phyloP scores from a whole-genome alignment of 2,329 filamentous ascomycete genomes.

The Pyricularia grisea region DNA sequence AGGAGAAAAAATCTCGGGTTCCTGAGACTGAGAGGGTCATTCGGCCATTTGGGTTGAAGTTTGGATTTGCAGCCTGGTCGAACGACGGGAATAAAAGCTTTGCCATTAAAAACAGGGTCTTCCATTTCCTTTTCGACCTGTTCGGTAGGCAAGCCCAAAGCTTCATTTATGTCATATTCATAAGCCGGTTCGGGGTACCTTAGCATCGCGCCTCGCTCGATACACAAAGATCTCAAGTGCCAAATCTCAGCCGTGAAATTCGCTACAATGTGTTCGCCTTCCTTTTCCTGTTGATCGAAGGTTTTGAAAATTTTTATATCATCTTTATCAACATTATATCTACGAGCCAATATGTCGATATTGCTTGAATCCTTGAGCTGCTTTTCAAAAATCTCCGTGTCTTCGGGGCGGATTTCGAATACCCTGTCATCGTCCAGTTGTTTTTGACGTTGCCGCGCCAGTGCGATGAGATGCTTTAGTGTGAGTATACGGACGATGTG shows the following conservation, averaged over 20 bases:
- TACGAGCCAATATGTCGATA: constrained; percentile 9
- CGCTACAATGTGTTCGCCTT: constrained; percentile 20
- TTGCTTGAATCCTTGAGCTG: constrained; percentile 14
- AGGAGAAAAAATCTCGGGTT: constrained; percentile 34
- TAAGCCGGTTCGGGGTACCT: constrained; percentile 29
- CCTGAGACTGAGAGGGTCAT: constrained; percentile 15
- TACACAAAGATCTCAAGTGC: constrained; percentile 28
- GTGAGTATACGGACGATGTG: background rate
- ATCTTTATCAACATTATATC: constrained; percentile 20
- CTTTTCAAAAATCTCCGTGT: constrained; percentile 23
- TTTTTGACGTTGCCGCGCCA: background rate
- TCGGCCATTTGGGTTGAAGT: background rate
- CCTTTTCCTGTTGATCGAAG: constrained; percentile 26
- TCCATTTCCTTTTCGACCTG: background rate
- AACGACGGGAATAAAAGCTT: background rate
- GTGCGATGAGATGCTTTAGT: background rate
- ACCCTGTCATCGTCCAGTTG: background rate
- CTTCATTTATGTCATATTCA: constrained; percentile 22
- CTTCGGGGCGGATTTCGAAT: constrained; percentile 11
- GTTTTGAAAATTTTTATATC: constrained; percentile 34
- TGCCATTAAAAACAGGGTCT: background rate
- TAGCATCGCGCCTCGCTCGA: constrained; percentile 30
- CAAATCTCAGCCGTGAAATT: constrained; percentile 22
- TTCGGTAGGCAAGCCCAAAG: background rate
- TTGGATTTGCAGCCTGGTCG: background rate